Percentiles rank a stretch among this genome's conserved stretches.
These are phyloP conservation scores for Apostasia ramifera DNA, from an alignment of 106 monocot genomes.

Conservation along the genomic window DNA sequence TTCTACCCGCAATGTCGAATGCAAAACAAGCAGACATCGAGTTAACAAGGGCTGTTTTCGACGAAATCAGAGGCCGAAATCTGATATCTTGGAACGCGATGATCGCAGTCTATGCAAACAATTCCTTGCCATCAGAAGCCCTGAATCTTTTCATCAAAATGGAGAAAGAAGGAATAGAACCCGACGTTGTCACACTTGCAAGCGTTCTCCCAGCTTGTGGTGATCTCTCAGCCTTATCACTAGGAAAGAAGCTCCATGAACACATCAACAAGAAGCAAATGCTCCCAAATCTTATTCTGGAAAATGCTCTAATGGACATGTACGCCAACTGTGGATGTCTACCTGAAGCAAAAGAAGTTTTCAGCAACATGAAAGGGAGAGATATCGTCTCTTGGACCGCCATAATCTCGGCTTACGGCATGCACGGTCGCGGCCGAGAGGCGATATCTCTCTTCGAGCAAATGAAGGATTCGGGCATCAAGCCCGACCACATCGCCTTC, in stretches of 20 bases:
- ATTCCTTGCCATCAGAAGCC: slow-evolving; percentile 48
- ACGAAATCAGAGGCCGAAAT: slow-evolving; percentile 40
- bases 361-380: slow-evolving; percentile 43
- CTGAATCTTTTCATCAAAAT: slow-evolving; percentile 55
- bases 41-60: slow-evolving; percentile 47
- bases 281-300: slow-evolving; percentile 57
- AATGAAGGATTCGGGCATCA: slow-evolving; percentile 49
- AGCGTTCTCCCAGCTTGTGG: slow-evolving; percentile 78
- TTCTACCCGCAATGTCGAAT: slow-evolving; percentile 45
- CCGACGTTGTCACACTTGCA: slow-evolving; percentile 61
- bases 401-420: slow-evolving; percentile 81
- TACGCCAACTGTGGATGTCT: slow-evolving; percentile 74
- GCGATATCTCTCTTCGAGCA: slow-evolving; percentile 59
- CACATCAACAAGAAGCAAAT: slow-evolving; percentile 34
- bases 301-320: slow-evolving; percentile 89
- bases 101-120: slow-evolving; percentile 66
- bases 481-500: slow-evolving; percentile 74
- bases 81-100: slow-evolving; percentile 88
- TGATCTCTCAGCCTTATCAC: slow-evolving; percentile 42
- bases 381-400: slow-evolving; percentile 88
- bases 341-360: slow-evolving; percentile 50
- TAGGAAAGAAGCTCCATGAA: slow-evolving; percentile 56
- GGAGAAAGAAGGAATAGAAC: slow-evolving; percentile 39
- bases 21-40: slow-evolving; percentile 11
- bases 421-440: slow-evolving; percentile 52